A percentile compares a stretch with the other conserved stretches of the same genome.
These are phyloP conservation scores for Mycena alexandri DNA, from an alignment of 768 basidiomycete genomes.

Conservation along the genomic window DNA sequence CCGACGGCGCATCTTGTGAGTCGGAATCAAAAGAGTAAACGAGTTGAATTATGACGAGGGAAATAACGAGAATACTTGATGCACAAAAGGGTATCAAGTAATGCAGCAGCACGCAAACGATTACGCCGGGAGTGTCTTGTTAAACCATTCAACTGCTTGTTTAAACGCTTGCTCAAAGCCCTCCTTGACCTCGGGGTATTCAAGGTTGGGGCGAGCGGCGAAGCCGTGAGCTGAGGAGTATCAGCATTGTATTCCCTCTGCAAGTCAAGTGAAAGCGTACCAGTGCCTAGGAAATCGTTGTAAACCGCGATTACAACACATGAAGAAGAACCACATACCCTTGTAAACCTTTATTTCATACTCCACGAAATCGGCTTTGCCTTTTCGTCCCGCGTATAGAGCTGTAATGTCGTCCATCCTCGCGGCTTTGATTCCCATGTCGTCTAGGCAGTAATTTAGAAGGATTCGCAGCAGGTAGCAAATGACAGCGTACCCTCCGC, in stretches of 20 bases:
- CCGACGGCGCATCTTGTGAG: too few species aligned
- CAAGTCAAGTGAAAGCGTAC: not conserved
- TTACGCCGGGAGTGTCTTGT: constrained; percentile 50
- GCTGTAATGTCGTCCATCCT: constrained; percentile 48
- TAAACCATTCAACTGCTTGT: constrained; percentile 60
- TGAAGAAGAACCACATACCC: constrained; percentile 52
- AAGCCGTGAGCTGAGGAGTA: constrained; percentile 54
- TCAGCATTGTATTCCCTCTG: not conserved
- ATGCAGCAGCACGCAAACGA: not conserved
- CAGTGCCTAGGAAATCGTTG: constrained; percentile 19
- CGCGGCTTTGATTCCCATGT: constrained; percentile 27
- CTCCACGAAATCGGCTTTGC: constrained; percentile 52
- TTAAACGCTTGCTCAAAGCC: constrained; percentile 58
- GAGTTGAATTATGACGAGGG: too few species aligned
- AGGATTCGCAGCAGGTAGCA: not conserved
- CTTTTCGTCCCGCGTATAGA: constrained; percentile 51
- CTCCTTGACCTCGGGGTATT: constrained; percentile 53
- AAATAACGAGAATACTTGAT: too few species aligned
- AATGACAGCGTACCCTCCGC: constrained; percentile 18
- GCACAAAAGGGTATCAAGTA: too few species aligned
- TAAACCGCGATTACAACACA: not conserved
- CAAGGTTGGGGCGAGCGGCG: constrained; percentile 56
- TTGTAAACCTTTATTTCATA: constrained; percentile 61
- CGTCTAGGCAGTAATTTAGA: constrained; percentile 17
- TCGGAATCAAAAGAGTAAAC: too few species aligned